These are phyloP conservation scores for Phytophthora melonis DNA, from an alignment of 352 stramenopile genomes.

Conservation along the genomic window DNA sequence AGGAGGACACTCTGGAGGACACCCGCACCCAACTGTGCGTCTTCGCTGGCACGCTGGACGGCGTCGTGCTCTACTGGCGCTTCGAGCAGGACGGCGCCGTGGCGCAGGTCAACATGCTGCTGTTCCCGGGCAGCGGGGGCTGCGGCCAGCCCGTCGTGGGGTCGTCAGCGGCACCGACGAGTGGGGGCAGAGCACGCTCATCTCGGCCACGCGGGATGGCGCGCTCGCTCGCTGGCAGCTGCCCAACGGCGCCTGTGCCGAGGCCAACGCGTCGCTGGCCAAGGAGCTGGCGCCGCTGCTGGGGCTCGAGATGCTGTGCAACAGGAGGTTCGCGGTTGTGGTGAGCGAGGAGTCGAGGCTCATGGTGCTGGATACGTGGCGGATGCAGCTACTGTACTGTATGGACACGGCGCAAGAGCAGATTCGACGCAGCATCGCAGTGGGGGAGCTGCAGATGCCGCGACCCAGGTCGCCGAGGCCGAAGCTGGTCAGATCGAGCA, in stretches of 20 bases:
- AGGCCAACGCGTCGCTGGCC: constrained; percentile 60
- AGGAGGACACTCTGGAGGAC: constrained; percentile 35
- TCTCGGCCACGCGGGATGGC: constrained; percentile 66
- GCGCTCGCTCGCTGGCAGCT: constrained; percentile 72
- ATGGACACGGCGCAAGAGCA: constrained; percentile 84
- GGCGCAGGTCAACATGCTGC: constrained; percentile 73
- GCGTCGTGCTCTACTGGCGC: constrained; percentile 75
- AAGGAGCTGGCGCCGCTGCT: constrained; percentile 70
- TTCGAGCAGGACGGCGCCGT: constrained; percentile 63
- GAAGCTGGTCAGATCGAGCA: constrained; percentile 32
- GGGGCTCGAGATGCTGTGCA: constrained; percentile 80
- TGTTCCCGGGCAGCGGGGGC: constrained; percentile 43
- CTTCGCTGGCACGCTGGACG: constrained; percentile 74
- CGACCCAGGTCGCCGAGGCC: constrained; percentile 15
- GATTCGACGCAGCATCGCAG: constrained; percentile 73
- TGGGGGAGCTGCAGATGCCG: constrained; percentile 63
- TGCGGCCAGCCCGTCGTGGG: constrained; percentile 53
- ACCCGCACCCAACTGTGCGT: constrained; percentile 62
- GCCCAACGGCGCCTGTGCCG: constrained; percentile 68
- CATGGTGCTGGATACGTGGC: constrained; percentile 86
- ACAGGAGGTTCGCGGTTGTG: constrained; percentile 73
- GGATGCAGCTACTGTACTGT: constrained; percentile 74
- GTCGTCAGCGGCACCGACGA: constrained; percentile 78
- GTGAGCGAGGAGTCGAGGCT: constrained; percentile 76
- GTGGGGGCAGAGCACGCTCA: constrained; percentile 78